Conservation (phyloP, 768 basidiomycete species). For the Omphalotus guepiniiformis region DNA sequence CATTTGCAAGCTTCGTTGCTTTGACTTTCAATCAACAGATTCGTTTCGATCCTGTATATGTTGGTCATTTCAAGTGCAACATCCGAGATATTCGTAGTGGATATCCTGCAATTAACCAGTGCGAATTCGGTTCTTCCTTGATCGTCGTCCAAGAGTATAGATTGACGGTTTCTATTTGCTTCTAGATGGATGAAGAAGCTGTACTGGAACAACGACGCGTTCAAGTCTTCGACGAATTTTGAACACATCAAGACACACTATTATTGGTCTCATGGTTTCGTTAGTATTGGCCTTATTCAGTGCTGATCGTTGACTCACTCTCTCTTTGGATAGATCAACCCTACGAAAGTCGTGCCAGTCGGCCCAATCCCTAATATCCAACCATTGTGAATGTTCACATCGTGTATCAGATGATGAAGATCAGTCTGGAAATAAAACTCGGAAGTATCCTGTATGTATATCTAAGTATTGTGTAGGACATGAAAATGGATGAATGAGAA, state of each 20-base stretch:
- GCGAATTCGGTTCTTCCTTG: slow-evolving; percentile 14
- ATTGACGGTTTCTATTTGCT: background rate
- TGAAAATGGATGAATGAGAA: too few relatives aligned
- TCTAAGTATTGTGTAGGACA: too few relatives aligned
- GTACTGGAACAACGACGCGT: slow-evolving; percentile 89
- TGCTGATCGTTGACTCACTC: slow-evolving; percentile 1
- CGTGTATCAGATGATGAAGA: too few relatives aligned
- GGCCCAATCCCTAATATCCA: slow-evolving; percentile 71
- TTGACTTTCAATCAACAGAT: slow-evolving; percentile 37
- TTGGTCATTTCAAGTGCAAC: slow-evolving; percentile 94
- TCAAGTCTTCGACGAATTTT: slow-evolving; percentile 85
- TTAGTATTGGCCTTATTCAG: slow-evolving; percentile 18
- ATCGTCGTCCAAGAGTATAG: background rate
- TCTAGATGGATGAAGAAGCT: slow-evolving; percentile 76
- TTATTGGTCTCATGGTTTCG: slow-evolving; percentile 56
- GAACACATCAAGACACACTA: slow-evolving; percentile 82
- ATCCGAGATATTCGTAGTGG: slow-evolving; percentile 78
- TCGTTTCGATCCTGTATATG: slow-evolving; percentile 89
- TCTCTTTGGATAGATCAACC: slow-evolving; percentile 57
- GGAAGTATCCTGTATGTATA: too few relatives aligned
- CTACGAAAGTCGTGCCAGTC: slow-evolving; percentile 66
- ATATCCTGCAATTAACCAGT: slow-evolving; percentile 79
- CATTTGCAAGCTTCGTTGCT: background rate
- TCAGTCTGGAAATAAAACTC: too few relatives aligned
- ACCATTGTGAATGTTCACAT: slow-evolving; percentile 46